Evolutionary conservation across 768 basidiomycete species (phyloP), one percentile per base, ranked within the genome.

Genomic region (Kwoniella heveanensis): DNA sequence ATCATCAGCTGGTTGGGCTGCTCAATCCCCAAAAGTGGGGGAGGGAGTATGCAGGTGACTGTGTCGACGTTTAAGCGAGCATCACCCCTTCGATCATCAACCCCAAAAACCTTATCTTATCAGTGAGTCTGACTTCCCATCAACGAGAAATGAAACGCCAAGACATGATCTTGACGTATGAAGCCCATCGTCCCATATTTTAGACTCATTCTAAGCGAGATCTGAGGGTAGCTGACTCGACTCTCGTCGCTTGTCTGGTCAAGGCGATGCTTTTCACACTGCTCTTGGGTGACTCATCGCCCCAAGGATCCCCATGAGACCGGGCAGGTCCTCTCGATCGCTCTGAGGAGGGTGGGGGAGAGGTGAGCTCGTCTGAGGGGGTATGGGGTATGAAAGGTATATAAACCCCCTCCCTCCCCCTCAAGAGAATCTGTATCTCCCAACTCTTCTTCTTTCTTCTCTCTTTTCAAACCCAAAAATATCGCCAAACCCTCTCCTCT

Each of bases 381-480:
- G 39, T 36, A 7, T 19, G 15, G 46, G 27, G 24, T 49, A 8
- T 50, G 57, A 50, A 49, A 58, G 57, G 57, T 58, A 58, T 50
- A 58, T 49, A 58, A 50, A 58, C 57, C 57, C 57, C 57, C 49
- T 29, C 12, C 47, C 13, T 36, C 49, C 57, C 39, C 39, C 39
- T 44, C 39, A 44, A 44, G 57, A 17, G 27, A 22, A 49, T 58
- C 32, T 30, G 15, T 58, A 22, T 58, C 49, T 58, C 47, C 15
- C 48, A 49, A 49, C 30, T 50, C 36, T 36, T 58, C 48, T 58
- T 50, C 36, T 29, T 58, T 48, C 26, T 57, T 57, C 52, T 30
- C 32, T 53, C 52, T 50, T 58, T 30, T 44, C 39, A 7, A 44
- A 30, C 30, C 48, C 26, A 57, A 46, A 32, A n/a, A 47, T 19